phyloP scores from a whole-genome alignment of 352 stramenopile genomes.

The Halophytophthora batemanensis region DNA sequence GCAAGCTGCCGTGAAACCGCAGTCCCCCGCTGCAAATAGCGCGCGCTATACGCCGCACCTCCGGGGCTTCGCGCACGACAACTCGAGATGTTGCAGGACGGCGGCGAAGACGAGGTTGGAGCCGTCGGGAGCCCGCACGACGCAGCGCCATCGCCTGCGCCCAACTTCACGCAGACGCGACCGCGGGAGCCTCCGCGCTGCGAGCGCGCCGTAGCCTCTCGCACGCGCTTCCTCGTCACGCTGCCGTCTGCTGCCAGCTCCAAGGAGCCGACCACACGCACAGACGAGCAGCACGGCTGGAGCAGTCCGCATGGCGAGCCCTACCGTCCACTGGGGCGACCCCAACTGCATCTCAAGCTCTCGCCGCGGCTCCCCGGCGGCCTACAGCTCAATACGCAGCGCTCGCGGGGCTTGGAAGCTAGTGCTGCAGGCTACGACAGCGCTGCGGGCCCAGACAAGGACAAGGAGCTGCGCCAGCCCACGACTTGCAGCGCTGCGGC shows the following conservation, averaged over 20 bases:
- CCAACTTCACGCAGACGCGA: background rate
- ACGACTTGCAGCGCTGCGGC: slow-evolving; percentile 1
- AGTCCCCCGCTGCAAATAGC: no score
- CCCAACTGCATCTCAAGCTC: slow-evolving; percentile 65
- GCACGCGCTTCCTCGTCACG: slow-evolving; percentile 55
- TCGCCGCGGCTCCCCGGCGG: slow-evolving; percentile 45
- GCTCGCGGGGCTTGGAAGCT: slow-evolving; percentile 21
- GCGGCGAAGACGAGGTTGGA: no score
- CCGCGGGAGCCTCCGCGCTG: slow-evolving; percentile 16
- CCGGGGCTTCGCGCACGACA: no score
- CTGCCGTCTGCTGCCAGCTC: slow-evolving; percentile 13
- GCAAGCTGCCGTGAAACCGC: no score
- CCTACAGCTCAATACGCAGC: slow-evolving; percentile 35
- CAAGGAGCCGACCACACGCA: background rate
- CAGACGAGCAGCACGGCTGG: slow-evolving; percentile 44
- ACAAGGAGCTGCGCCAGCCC: slow-evolving; percentile 12
- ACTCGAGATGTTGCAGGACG: no score
- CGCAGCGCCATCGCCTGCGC: background rate
- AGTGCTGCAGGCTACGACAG: background rate
- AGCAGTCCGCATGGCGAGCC: slow-evolving; percentile 68
- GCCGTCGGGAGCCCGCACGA: background rate
- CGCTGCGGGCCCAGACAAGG: slow-evolving; percentile 11
- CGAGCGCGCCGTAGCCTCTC: slow-evolving; percentile 49
- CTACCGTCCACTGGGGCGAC: slow-evolving; percentile 64
- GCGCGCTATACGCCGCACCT: no score